These are phyloP conservation scores for Cornus controversa DNA, from an alignment of 148 eudicot genomes.

Conservation along the genomic window DNA sequence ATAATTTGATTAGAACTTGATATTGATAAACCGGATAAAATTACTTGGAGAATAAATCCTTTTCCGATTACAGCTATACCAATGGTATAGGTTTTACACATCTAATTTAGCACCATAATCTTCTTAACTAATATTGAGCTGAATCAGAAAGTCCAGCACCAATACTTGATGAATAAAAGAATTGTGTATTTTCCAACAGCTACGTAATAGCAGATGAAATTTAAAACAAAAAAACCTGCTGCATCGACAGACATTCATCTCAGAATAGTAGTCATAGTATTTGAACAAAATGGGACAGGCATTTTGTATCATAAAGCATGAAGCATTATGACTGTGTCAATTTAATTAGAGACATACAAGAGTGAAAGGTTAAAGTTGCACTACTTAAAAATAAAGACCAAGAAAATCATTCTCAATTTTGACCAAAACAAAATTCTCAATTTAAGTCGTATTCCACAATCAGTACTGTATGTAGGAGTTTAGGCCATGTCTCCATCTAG, in stretches of 20 bases:
- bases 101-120: not conserved
- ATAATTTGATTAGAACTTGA: not conserved
- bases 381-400: not conserved
- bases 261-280: not conserved
- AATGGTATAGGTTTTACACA: not conserved
- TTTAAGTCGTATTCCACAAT: no score
- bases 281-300: not conserved
- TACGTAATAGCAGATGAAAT: not conserved
- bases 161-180: not conserved
- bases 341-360: not conserved
- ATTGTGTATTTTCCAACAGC: no score
- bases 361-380: not conserved
- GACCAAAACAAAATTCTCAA: no score
- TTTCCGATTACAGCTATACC: not conserved
- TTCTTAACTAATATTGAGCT: not conserved
- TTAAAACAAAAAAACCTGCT: not conserved
- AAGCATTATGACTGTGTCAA: not conserved
- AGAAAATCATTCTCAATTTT: not conserved
- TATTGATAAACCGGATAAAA: not conserved
- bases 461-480: no score
- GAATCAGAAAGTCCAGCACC: not conserved
- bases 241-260: not conserved
- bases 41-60: not conserved
- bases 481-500: no score
- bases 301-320: not conserved